Conservation (phyloP, 2,329 filamentous ascomycete species). For the Aspergillus oerlinghausenensis region DNA sequence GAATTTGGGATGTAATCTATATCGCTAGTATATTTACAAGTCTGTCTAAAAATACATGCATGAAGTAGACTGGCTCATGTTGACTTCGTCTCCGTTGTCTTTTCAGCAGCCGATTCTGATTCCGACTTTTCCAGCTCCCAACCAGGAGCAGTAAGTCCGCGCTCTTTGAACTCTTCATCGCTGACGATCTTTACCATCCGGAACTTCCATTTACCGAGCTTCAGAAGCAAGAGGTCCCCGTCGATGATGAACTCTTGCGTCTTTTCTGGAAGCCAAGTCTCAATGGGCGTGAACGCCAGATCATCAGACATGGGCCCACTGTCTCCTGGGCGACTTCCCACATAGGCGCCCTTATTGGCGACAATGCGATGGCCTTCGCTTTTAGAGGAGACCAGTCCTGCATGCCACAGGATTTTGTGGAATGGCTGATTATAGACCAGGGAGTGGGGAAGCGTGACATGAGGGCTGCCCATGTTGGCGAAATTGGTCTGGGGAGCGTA, state of each 20-base stretch:
- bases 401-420: slow-evolving; percentile 47
- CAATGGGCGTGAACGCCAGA: slow-evolving; percentile 49
- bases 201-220: slow-evolving; percentile 58
- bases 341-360: slow-evolving; percentile 47
- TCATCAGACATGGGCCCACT: slow-evolving; percentile 39
- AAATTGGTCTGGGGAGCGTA: slow-evolving; percentile 38
- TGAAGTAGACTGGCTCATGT: not conserved
- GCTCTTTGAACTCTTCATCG: slow-evolving; percentile 49
- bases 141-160: slow-evolving; percentile 46
- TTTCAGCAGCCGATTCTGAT: not conserved
- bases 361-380: slow-evolving; percentile 50
- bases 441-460: slow-evolving; percentile 46
- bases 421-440: slow-evolving; percentile 47
- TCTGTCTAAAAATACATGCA: slow-evolving; percentile 4
- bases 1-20: not conserved
- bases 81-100: not conserved
- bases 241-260: slow-evolving; percentile 49
- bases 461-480: slow-evolving; percentile 32
- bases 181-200: slow-evolving; percentile 53
- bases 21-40: not conserved
- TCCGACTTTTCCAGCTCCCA: slow-evolving; percentile 39
- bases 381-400: slow-evolving; percentile 49
- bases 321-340: slow-evolving; percentile 40
- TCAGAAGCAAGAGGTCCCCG: slow-evolving; percentile 49
- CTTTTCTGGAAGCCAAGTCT: slow-evolving; percentile 38